These are phyloP conservation scores for Kwoniella botswanensis DNA, from an alignment of 768 basidiomycete genomes.

Conservation along the genomic window DNA sequence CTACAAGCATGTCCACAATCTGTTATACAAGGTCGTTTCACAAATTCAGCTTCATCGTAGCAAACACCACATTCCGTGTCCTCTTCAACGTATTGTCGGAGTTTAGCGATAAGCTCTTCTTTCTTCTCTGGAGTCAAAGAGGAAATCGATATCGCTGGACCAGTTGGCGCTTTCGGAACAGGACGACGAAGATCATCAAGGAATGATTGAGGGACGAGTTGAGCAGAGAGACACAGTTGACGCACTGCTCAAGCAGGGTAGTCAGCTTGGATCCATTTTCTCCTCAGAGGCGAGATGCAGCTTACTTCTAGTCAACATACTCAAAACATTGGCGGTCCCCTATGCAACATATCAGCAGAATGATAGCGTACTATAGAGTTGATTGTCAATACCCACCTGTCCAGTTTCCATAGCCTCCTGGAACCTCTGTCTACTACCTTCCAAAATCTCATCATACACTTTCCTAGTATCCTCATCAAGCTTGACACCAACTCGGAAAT, in stretches of 20 bases:
- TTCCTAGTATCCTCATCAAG: slow-evolving; percentile 46
- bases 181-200: slow-evolving; percentile 42
- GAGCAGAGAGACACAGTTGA: slow-evolving; percentile 44
- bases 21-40: slow-evolving; percentile 38
- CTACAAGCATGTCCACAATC: slow-evolving; percentile 49
- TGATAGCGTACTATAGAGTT: not conserved
- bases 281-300: not conserved
- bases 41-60: slow-evolving; percentile 25
- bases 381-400: slow-evolving; percentile 27
- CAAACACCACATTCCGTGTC: slow-evolving; percentile 48
- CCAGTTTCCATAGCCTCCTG: slow-evolving; percentile 39
- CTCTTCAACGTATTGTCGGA: slow-evolving; percentile 37
- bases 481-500: slow-evolving; percentile 60
- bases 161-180: not conserved
- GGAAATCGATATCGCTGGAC: slow-evolving; percentile 25
- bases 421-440: slow-evolving; percentile 25
- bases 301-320: slow-evolving; percentile 49
- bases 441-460: slow-evolving; percentile 45
- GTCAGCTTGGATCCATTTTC: not conserved
- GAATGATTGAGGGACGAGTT: slow-evolving; percentile 45
- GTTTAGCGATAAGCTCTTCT: slow-evolving; percentile 37
- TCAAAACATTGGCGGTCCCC: slow-evolving; percentile 42
- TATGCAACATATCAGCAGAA: slow-evolving; percentile 12
- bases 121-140: slow-evolving; percentile 28
- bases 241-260: slow-evolving; percentile 33